phyloP scores from a whole-genome alignment of 2,329 filamentous ascomycete genomes.

The Clarireedia monteithiana region DNA sequence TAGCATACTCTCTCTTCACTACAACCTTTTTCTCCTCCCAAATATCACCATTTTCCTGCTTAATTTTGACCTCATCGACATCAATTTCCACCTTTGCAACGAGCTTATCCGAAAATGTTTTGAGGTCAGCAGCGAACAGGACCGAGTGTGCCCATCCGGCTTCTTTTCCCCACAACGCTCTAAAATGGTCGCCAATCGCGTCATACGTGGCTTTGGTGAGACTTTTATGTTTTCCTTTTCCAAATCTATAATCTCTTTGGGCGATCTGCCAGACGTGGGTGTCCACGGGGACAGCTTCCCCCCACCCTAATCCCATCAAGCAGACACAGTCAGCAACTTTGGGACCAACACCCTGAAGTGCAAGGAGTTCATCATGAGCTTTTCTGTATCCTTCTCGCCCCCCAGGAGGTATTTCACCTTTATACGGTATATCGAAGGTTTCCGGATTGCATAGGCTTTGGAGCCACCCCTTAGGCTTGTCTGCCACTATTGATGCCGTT shows the following conservation, averaged over 20 bases:
- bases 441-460: constrained; percentile 71
- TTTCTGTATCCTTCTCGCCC: constrained; percentile 56
- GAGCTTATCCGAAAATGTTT: constrained; percentile 63
- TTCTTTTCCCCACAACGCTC: constrained; percentile 81
- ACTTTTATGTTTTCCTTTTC: constrained; percentile 72
- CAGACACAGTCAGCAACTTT: constrained; percentile 97
- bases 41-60: constrained; percentile 24
- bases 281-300: constrained; percentile 89
- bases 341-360: constrained; percentile 81
- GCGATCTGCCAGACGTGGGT: constrained; percentile 99
- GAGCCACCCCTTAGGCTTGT: constrained; percentile 67
- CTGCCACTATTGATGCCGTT: constrained; percentile 68
- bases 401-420: constrained; percentile 40
- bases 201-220: constrained; percentile 85
- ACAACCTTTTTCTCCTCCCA: constrained; percentile 19
- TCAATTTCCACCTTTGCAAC: constrained; percentile 41
- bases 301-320: constrained; percentile 93
- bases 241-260: constrained; percentile 89
- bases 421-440: constrained; percentile 61
- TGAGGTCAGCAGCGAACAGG: constrained; percentile 87
- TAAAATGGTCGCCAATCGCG: constrained; percentile 83
- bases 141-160: constrained; percentile 98
- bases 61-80: constrained; percentile 33
- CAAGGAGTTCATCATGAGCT: constrained; percentile 73
- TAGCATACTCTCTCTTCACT: constrained; percentile 19